These are phyloP conservation scores for Geranium rotundifolium DNA, from an alignment of 345 rosid genomes.

Conservation along the genomic window DNA sequence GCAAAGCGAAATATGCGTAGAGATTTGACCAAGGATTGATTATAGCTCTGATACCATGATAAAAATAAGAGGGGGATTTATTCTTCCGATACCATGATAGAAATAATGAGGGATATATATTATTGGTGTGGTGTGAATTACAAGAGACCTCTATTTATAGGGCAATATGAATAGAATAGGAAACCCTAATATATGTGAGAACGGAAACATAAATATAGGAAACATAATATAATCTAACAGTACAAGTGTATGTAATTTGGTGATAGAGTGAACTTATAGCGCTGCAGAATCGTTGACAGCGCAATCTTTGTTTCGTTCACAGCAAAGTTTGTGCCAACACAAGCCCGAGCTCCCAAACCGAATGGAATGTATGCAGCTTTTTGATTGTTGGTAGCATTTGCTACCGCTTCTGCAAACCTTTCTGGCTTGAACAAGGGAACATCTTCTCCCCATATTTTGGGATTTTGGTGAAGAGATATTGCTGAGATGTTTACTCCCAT, in stretches of 20 bases:
- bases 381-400: slow-evolving; percentile 32
- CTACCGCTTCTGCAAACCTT: slow-evolving; percentile 32
- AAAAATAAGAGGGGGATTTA: no score
- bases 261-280: slow-evolving; percentile 24
- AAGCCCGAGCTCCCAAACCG: slow-evolving; percentile 27
- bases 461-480: slow-evolving; percentile 24
- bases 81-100: no score
- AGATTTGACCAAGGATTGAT: no score
- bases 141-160: no score
- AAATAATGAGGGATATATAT: no score
- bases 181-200: no score
- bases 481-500: slow-evolving; percentile 8
- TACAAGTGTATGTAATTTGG: slow-evolving; percentile 32
- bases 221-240: no score
- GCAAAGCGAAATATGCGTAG: no score
- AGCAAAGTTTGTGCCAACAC: slow-evolving; percentile 30
- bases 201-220: no score
- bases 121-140: no score
- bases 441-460: slow-evolving; percentile 35
- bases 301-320: slow-evolving; percentile 25
- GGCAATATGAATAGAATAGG: no score
- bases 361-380: slow-evolving; percentile 28
- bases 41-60: no score
- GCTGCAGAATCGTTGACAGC: slow-evolving; percentile 39
- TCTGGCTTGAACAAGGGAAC: slow-evolving; percentile 30